Base-by-base conservation (phyloP, 371 early-diverging fungal species). In the Mucor mucedo region DNA sequence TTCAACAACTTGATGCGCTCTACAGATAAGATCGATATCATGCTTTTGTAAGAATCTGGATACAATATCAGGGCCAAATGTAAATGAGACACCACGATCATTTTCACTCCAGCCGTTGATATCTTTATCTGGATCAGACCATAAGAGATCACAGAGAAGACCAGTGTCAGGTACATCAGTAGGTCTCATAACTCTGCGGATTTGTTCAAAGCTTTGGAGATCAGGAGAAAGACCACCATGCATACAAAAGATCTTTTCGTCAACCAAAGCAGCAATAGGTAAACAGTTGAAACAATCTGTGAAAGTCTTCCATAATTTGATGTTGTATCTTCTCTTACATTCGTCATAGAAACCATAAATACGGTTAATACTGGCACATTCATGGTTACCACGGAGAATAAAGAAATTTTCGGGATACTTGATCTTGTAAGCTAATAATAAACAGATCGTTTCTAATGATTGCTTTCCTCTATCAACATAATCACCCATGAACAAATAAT, bases 271-370 rank as follows among this genome's bases (percentile, higher is more conserved):
- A 6, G 96, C 95, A 41, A 98, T 91, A 1, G 99, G 99, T 54
- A 99, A 78, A 65, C 96, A 96, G 77, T 98, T 98, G 87, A 99
- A 99, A 47, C 92, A 92, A 69, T 97, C 98, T 4, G 95, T 95
- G 71, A 99, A 99, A 10, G 88, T 87, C 81, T 96, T 97, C 99
- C 99, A 99, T 54, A 98, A 82, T 67, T 95, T 95, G 68, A 95
- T 85, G 65, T 89, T 95, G 66, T 92, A 94, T 72, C 99, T 82
- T 72, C 98, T 91, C 78, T 98, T 75, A 69, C 97, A 96, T 79
- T 99, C 99, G 75, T 99, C 99, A 75, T 97, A 99, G 76, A 99
- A 99, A 5, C 99, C 99, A 73, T 99, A 99, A 42, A 99, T 93
- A 60, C 91, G 89, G 74, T 96, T 96, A 75, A 97, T 93, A 72